Base-by-base conservation (phyloP, 2,329 filamentous ascomycete species). In the Annulohypoxylon truncatum region DNA sequence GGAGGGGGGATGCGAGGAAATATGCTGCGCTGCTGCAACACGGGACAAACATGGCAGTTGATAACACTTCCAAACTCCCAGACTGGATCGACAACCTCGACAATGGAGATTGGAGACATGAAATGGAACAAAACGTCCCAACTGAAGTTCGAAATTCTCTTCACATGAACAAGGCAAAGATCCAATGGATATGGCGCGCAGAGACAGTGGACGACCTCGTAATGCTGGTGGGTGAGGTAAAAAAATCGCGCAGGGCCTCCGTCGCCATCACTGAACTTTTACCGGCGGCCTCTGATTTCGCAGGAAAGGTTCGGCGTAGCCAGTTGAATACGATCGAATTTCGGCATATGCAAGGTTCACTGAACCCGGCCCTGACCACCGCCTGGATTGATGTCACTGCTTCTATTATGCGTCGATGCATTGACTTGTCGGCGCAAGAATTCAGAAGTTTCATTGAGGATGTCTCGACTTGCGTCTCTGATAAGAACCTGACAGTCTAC, bases 321-420 rank as follows among this genome's bases (percentile, higher is more conserved):
- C 60, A 59, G 38, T 28, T 67, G 5, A 67, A 69, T 40, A 69
- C 64, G 0, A 54, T 69, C 8, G 64, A 69, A 38, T 67, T 67
- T 40, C 64, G 67, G 10, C 67, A 69, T 10, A 67, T 69, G 67
- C 67, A 69, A 44, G 67, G 61, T 13, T 69, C 67, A 4, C 52
- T 69, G 13, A 12, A 68, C 10, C 57, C 67, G n/a, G 18, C 53
- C 2, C 28, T 64, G n/a, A 57, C 68, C 18, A 28, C 31, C 9
- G 61, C 65, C 20, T 68, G 67, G 64, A 53, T 68, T 24, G 58
- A 60, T 2, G 62, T 66, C 12, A 69, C 50, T 2, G 60, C 52
- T 1, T 28, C 47, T 10, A 69, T 69, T 56, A 64, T 67, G 53
- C 24, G 44, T n/a, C 38, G n/a, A 33, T 67, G 67, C 6, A 69